A percentile compares a stretch with the other conserved stretches of the same genome.
phyloP scores from a whole-genome alignment of 441 rosid genomes.

The Metrosideros polymorpha region DNA sequence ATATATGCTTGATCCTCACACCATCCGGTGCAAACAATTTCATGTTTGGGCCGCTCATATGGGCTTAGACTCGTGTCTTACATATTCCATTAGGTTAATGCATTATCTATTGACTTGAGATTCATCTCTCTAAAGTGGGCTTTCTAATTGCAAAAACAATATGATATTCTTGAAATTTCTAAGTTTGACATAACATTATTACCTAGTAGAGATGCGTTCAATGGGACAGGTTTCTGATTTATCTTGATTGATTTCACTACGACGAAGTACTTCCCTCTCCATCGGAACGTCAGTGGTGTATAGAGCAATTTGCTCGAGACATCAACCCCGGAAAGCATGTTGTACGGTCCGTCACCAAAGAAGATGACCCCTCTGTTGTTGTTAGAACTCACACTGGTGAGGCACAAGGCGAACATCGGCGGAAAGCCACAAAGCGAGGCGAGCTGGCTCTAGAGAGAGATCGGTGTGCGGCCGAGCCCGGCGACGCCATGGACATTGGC shows the following conservation, averaged over 20 bases:
- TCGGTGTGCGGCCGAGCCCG: conserved; percentile 15
- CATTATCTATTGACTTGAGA: background rate
- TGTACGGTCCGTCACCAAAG: conserved; percentile 21
- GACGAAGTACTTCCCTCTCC: conserved; percentile 19
- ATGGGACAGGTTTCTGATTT: conserved; percentile 4
- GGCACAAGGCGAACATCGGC: conserved; percentile 16
- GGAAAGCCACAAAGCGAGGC: conserved; percentile 16
- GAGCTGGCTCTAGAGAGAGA: conserved; percentile 22
- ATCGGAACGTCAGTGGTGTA: conserved; percentile 10
- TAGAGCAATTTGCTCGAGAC: background rate
- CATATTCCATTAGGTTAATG: no score
- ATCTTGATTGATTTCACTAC: conserved; percentile 10
- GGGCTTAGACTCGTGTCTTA: background rate
- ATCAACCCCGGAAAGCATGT: conserved; percentile 8
- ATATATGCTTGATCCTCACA: background rate
- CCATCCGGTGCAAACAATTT: background rate
- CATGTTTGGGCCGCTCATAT: background rate
- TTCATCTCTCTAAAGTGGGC: background rate
- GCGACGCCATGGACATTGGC: conserved; percentile 7
- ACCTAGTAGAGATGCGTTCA: background rate
- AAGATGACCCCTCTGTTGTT: conserved; percentile 6
- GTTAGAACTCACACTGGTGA: background rate
- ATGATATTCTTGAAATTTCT: background rate
- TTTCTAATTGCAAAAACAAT: fast-evolving
- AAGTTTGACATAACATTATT: background rate